Evolutionary conservation across 805 yeast genomes (phyloP), one percentile per base, ranked within the genome.

Genomic region (Phaffomyces opuntiae): DNA sequence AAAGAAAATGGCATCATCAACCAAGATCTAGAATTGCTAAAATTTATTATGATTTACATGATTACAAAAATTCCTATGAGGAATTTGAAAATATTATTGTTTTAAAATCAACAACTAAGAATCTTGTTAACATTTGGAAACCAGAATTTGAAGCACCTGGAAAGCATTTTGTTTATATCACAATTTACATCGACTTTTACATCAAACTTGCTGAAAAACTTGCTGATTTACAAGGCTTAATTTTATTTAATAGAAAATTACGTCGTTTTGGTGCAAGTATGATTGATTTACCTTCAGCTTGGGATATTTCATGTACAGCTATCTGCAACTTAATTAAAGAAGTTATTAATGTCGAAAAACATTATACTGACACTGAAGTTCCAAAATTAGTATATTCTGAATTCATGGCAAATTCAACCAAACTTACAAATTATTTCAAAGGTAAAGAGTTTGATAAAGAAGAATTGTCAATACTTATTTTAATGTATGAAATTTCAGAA

Each of bases 71-170:
- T 1, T 93, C 97, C 0, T 69, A 72, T 39, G 74, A 74, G 12
- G 87, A 84, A 52, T 77, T 91, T 76, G 68, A 76, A 1, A 59
- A 70, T 0, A 66, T 88, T 16, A 75, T 90, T 43, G 73, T 85
- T 8, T 62, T 87, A 41, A 86, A 81, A 53, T 71, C 88, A 1
- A 73, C 77, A 3, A 78, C 80, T 38, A 85, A 88, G 57, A 78
- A 83, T 11, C 72, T 93, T 35, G 78, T 90, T 1, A 83, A 79
- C 52, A 86, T 93, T 47, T 93, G 99, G 98, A 88, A 88, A 54
- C 95, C 97, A 0, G 96, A 89, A 40, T 63, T 72, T 54, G 99
- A 95, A 61, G 66, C 95, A 19, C 93, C 97, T 0, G 99, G 99
- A 0, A 87, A 86, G 54, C 96, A 91, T 63, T 91, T 89, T 60